Percentiles rank a stretch among this genome's conserved stretches.
Evolutionary conservation across 2,329 filamentous ascomycete species (phyloP).

Genomic region (Sporothrix brasiliensis): DNA sequence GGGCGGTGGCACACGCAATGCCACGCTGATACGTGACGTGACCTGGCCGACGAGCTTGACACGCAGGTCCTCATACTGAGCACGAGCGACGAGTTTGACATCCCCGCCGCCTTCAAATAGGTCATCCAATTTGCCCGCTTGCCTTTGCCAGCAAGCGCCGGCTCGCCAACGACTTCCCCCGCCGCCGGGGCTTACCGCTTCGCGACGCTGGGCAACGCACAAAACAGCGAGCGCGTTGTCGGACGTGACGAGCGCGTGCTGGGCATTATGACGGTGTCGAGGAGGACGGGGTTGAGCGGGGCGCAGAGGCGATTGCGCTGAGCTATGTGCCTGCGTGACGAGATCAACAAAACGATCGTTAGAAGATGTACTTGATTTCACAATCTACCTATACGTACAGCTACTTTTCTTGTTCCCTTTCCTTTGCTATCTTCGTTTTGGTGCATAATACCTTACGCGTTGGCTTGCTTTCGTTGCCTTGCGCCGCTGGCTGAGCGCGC

Average conservation of each 20-base stretch:
- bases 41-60: conserved; percentile 34
- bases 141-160: conserved; percentile 39
- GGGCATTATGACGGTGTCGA: background rate
- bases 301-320: too few relatives aligned
- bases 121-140: conserved; percentile 34
- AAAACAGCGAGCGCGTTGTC: conserved; percentile 27
- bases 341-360: background rate
- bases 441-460: background rate
- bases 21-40: conserved; percentile 36
- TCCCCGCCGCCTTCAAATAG: conserved; percentile 42
- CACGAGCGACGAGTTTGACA: conserved; percentile 40
- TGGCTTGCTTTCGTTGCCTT: background rate
- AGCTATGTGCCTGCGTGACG: background rate
- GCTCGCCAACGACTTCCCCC: conserved; percentile 42
- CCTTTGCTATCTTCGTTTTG: background rate
- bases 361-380: conserved; percentile 7
- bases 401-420: background rate
- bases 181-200: conserved; percentile 40
- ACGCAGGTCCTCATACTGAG: conserved; percentile 36
- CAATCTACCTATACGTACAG: background rate
- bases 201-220: conserved; percentile 40
- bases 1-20: conserved; percentile 40
- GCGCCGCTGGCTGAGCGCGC: conserved; percentile 2
- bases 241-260: conserved; percentile 16
- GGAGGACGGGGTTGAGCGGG: background rate